Conservation (phyloP, 371 early-diverging fungal genomes). For the Zychaea mexicana region DNA sequence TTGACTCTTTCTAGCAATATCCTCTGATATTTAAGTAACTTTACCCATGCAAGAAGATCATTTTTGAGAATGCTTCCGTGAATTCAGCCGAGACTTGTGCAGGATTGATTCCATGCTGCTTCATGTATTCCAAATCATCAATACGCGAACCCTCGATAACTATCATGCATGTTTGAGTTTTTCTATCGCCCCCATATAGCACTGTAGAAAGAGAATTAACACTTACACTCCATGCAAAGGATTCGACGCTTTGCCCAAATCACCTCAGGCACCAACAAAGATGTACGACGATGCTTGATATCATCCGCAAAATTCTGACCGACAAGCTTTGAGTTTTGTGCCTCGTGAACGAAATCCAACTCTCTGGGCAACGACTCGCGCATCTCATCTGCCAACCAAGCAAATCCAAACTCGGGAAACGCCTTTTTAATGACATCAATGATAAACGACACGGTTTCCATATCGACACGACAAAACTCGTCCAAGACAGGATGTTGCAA, state of each 20-base stretch:
- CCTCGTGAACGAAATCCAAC: slow-evolving; percentile 86
- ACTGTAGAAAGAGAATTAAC: too few species aligned
- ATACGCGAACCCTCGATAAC: slow-evolving; percentile 75
- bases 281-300: slow-evolving; percentile 25
- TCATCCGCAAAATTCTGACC: slow-evolving; percentile 58
- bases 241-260: slow-evolving; percentile 69
- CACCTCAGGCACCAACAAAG: slow-evolving; percentile 69
- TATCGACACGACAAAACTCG: slow-evolving; percentile 80
- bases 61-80: slow-evolving; percentile 79
- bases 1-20: background rate
- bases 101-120: slow-evolving; percentile 70
- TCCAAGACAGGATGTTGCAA: slow-evolving; percentile 88
- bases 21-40: background rate
- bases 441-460: slow-evolving; percentile 69
- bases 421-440: slow-evolving; percentile 64
- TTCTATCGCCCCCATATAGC: too few species aligned
- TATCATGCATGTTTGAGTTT: slow-evolving; percentile 17
- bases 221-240: slow-evolving; percentile 80
- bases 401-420: slow-evolving; percentile 91
- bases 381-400: slow-evolving; percentile 92
- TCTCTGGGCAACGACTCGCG: slow-evolving; percentile 82
- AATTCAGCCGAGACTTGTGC: slow-evolving; percentile 76
- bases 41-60: slow-evolving; percentile 90
- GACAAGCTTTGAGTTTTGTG: slow-evolving; percentile 69
- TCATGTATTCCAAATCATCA: slow-evolving; percentile 77